Base-by-base conservation (phyloP, 257 asterid species). In the Solanum appendiculatum region DNA sequence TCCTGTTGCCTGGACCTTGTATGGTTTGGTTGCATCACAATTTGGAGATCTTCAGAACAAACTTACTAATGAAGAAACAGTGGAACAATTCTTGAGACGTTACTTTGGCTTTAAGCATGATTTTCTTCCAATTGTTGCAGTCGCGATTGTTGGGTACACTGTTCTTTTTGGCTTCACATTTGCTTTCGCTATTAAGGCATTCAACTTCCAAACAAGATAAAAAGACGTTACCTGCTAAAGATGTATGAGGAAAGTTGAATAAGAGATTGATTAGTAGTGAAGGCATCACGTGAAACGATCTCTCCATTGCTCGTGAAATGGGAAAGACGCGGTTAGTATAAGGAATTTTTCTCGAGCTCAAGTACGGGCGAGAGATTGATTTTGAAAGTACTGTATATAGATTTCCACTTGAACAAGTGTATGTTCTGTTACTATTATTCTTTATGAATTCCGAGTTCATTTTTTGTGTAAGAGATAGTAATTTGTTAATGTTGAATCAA, bases 1-100 rank as follows among this genome's bases (percentile, higher is more conserved):
- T 15, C 98, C 98, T 0, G 77, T 92, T 16, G 90, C 98, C 5
- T 94, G 93, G 88, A 93, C 98, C 14, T 87, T 95, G 86, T 94
- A 95, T 31, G 98, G 98, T 3, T 64, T 94, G 84, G 68, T 94
- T 21, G 88, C 89, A 14, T 88, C 98, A 6, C 98, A 95, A 69
- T 95, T 90, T 46, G 98, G 97, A 77, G 96, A 95, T 36, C 40
- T 89, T 1, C 85, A 87, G 20, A 85, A 75, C 3, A 70, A 13
- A 21, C 51, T 92, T 44, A 31, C 33, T 2, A 66, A 46, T 9
- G 78, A 85, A 1, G 42, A 48, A 86, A 85, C 92, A 2, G 93
- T 95, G 63, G 81, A 93, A 86, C 91, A 92, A 31, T 90, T 89
- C 90, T 81, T 93, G 92, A 87, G 70, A 82, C 85, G 89, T 36